phyloP scores from a whole-genome alignment of 352 stramenopile species.

The Pythium aquatile region DNA sequence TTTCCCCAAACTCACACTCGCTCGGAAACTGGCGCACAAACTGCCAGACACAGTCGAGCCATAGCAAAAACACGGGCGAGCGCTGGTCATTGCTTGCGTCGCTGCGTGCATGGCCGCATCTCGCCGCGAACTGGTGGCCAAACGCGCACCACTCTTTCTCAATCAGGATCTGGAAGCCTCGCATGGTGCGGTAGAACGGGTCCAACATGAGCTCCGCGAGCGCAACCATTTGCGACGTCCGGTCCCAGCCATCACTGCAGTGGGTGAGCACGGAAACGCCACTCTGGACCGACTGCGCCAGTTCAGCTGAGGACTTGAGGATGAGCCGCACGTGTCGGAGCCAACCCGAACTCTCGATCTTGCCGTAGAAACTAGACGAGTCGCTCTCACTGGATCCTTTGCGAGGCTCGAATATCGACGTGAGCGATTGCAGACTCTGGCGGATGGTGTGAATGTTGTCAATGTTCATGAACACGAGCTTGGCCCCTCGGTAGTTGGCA shows the following conservation, averaged over 20 bases:
- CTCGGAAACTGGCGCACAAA: constrained; percentile 95
- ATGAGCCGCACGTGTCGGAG: constrained; percentile 93
- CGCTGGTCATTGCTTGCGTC: constrained; percentile 92
- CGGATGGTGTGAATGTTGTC: constrained; percentile 98
- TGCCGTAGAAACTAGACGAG: constrained; percentile 78
- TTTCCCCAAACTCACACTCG: constrained; percentile 97
- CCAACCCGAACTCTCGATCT: constrained; percentile 95
- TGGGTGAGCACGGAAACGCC: constrained; percentile 95
- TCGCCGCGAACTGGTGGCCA: constrained; percentile 96
- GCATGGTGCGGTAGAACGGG: constrained; percentile 96
- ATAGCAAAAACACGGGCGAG: constrained; percentile 98
- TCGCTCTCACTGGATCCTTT: constrained; percentile 78
- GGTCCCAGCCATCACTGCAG: constrained; percentile 99
- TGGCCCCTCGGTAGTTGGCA: constrained; percentile 92
- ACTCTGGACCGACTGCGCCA: constrained; percentile 93
- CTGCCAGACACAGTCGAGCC: constrained; percentile 98
- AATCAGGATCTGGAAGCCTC: constrained; percentile 95
- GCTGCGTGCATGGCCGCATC: constrained; percentile 90
- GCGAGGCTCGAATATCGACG: constrained; percentile 71
- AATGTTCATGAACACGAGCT: constrained; percentile 97
- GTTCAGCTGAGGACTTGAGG: constrained; percentile 90
- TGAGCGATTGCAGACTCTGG: constrained; percentile 90
- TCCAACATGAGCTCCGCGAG: constrained; percentile 97
- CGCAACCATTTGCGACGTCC: constrained; percentile 96
- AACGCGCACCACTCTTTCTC: constrained; percentile 99